phyloP scores from a whole-genome alignment of 75 land plant species.

The Cunninghamia lanceolata region DNA sequence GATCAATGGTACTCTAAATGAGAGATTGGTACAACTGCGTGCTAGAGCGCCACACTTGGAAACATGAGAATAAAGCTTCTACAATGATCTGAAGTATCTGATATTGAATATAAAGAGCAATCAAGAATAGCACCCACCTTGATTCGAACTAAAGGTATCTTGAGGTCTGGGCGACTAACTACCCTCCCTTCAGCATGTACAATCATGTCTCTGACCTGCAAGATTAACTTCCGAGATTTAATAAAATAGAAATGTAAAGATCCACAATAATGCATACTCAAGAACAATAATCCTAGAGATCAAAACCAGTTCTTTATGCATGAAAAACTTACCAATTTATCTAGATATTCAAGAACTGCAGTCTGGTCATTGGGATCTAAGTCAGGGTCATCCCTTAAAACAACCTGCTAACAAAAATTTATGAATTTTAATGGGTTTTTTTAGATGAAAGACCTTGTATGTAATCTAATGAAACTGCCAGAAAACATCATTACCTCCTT shows the following conservation, averaged over 20 bases:
- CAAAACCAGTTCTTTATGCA: not conserved
- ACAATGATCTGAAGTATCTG: not conserved
- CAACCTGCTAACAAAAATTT: constrained; percentile 44
- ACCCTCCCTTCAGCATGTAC: constrained; percentile 44
- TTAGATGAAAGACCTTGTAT: not conserved
- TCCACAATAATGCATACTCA: not conserved
- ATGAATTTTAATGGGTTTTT: not conserved
- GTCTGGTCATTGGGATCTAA: constrained; percentile 84
- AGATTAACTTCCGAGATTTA: not conserved
- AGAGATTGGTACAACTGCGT: not conserved
- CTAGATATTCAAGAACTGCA: constrained; percentile 85
- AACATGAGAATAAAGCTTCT: not conserved
- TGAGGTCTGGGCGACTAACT: constrained; percentile 51
- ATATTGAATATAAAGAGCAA: not conserved
- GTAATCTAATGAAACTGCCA: not conserved
- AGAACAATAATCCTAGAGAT: constrained; percentile 1
- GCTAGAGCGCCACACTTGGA: not conserved
- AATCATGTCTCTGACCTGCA: constrained; percentile 80
- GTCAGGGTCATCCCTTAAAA: constrained; percentile 77
- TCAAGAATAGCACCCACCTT: constrained; percentile 50
- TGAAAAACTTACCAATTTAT: constrained; percentile 59
- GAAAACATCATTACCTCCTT: constrained; percentile 58
- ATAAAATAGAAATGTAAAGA: not conserved
- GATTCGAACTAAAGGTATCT: constrained; percentile 83
- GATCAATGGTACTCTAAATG: not conserved